Conservation (phyloP, 2,329 filamentous ascomycete species). For the Fusarium nisikadoi region DNA sequence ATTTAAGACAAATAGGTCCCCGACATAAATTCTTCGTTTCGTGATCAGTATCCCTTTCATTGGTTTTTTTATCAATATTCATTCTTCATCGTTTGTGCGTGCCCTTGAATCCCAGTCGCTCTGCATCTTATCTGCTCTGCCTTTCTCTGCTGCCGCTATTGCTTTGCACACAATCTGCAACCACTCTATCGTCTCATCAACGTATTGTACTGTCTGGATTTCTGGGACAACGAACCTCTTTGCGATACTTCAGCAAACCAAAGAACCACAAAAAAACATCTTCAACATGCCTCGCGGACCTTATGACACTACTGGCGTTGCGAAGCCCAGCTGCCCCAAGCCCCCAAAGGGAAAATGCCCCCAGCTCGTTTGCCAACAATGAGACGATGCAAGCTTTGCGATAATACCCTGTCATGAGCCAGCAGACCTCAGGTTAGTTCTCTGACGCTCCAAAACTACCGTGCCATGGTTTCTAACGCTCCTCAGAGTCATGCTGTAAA, state of each 20-base stretch:
- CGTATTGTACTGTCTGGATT: constrained; percentile 11
- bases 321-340: constrained; percentile 51
- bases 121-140: constrained; percentile 17
- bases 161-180: constrained; percentile 26
- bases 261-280: constrained; percentile 22
- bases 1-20: constrained; percentile 41
- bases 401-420: constrained; percentile 28
- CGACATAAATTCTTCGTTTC: constrained; percentile 32
- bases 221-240: constrained; percentile 23
- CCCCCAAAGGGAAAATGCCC: constrained; percentile 47
- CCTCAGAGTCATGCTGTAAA: constrained; percentile 33
- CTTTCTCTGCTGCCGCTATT: constrained; percentile 17
- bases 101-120: constrained; percentile 37
- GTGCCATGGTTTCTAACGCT: constrained; percentile 17
- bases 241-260: constrained; percentile 6
- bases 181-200: constrained; percentile 25
- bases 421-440: constrained; percentile 31
- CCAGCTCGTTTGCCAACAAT: constrained; percentile 24
- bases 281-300: constrained; percentile 50
- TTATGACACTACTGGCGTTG: constrained; percentile 53
- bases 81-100: constrained; percentile 35
- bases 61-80: constrained; percentile 34
- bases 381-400: constrained; percentile 15
- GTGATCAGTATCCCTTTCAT: constrained; percentile 30
- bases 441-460: background rate